A percentile compares a stretch with the other conserved stretches of the same genome.
These are phyloP conservation scores for Chlorella sorokiniana DNA, from an alignment of 139 green algal species.

Conservation along the genomic window DNA sequence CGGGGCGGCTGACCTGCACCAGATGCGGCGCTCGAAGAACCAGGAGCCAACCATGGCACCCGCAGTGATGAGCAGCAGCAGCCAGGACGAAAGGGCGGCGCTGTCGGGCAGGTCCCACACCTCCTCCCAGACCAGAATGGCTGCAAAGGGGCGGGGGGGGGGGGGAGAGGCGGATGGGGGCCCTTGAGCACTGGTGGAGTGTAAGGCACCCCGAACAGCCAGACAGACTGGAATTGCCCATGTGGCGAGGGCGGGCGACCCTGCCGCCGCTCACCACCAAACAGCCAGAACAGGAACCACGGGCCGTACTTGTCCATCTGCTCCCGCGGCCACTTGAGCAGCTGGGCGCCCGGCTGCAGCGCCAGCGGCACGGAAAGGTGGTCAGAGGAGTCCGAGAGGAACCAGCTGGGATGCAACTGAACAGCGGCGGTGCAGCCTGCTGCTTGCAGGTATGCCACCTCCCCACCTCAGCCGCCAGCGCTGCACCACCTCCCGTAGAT, in stretches of 20 bases:
- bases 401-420: background rate
- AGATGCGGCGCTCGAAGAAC: slow-evolving; percentile 77
- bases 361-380: background rate
- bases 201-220: background rate
- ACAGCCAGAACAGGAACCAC: slow-evolving; percentile 76
- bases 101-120: slow-evolving; percentile 82
- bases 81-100: slow-evolving; percentile 71
- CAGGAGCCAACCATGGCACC: slow-evolving; percentile 71
- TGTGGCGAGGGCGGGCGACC: too few species aligned
- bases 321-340: slow-evolving; percentile 76
- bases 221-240: background rate
- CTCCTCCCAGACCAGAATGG: slow-evolving; percentile 84
- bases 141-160: background rate
- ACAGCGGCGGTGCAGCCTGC: background rate
- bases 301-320: slow-evolving; percentile 53
- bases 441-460: background rate
- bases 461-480: slow-evolving; percentile 47
- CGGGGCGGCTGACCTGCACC: slow-evolving; percentile 80
- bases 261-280: slow-evolving; percentile 36
- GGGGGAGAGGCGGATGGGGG: background rate
- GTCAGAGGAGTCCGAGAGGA: background rate
- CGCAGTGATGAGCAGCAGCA: slow-evolving; percentile 85
- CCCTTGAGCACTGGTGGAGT: background rate
- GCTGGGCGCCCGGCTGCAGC: slow-evolving; percentile 50
- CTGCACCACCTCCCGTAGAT: slow-evolving; percentile 80